These are phyloP conservation scores for Wilcoxina mikolae DNA, from an alignment of 495 filamentous ascomycete species.

Conservation along the genomic window DNA sequence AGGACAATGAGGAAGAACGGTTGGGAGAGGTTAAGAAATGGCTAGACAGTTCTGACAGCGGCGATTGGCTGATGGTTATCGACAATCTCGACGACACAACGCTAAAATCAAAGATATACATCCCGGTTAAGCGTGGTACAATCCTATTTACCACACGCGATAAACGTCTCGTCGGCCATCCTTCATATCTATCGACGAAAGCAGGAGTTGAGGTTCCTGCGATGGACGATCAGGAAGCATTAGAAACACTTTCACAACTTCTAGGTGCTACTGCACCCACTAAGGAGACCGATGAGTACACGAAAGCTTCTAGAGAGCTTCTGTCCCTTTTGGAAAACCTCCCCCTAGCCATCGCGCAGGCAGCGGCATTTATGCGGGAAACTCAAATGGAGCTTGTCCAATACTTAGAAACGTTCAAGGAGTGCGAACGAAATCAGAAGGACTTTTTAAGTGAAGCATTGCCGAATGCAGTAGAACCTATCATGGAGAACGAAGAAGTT, in stretches of 20 bases:
- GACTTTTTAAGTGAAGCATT: neutral
- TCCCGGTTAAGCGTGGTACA: slow-evolving; percentile 10
- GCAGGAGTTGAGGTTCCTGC: neutral
- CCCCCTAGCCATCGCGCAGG: slow-evolving; percentile 28
- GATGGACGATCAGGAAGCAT: neutral
- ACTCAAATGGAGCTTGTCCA: slow-evolving; percentile 10
- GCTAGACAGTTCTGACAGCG: slow-evolving; percentile 11
- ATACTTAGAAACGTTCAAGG: slow-evolving; percentile 7
- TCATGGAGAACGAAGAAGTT: neutral
- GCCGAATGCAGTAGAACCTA: neutral
- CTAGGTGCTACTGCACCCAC: neutral
- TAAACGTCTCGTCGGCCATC: neutral
- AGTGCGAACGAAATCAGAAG: neutral
- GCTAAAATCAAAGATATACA: neutral
- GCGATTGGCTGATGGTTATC: slow-evolving; percentile 31
- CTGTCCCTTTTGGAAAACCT: slow-evolving; percentile 22
- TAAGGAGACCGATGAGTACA: too few relatives aligned
- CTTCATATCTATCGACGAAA: neutral
- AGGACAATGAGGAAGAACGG: neutral
- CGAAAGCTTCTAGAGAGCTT: slow-evolving; percentile 5
- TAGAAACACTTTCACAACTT: neutral
- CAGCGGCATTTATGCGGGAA: slow-evolving; percentile 24
- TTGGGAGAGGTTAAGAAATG: slow-evolving; percentile 10
- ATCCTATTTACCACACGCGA: slow-evolving; percentile 10
- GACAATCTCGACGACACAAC: slow-evolving; percentile 15